phyloP scores from a whole-genome alignment of 805 yeast genomes.

The Yamadazyma scolyti region DNA sequence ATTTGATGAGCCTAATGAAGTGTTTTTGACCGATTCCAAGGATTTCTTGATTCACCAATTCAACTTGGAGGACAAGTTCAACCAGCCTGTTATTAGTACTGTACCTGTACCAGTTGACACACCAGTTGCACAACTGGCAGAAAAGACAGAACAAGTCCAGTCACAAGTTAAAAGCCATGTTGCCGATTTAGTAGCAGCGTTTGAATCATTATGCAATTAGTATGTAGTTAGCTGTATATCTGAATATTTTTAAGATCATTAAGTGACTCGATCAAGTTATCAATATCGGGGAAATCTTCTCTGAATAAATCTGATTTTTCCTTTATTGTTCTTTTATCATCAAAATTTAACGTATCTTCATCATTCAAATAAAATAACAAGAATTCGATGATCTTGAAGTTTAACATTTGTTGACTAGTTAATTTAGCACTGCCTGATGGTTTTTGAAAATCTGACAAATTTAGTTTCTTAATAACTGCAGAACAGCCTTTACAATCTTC shows the following conservation, averaged over 20 bases:
- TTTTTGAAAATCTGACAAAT: constrained; percentile 17
- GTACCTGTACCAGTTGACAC: too few species aligned
- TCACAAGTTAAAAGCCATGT: too few species aligned
- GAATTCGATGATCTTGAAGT: constrained; percentile 65
- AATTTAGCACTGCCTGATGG: constrained; percentile 3
- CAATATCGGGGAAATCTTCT: constrained; percentile 37
- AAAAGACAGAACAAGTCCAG: too few species aligned
- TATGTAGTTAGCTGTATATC: too few species aligned
- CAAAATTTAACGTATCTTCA: constrained; percentile 27
- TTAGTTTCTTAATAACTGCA: constrained; percentile 40
- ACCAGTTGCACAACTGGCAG: too few species aligned
- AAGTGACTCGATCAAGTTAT: constrained; percentile 32
- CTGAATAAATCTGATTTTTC: constrained; percentile 36
- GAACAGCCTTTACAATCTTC: constrained; percentile 56
- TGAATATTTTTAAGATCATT: constrained; percentile 23
- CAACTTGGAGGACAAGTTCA: too few species aligned
- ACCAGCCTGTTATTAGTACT: too few species aligned
- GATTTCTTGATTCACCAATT: too few species aligned
- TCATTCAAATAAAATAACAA: constrained; percentile 66
- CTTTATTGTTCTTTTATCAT: constrained; percentile 12
- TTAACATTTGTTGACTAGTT: constrained; percentile 44
- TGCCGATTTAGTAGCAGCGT: too few species aligned
- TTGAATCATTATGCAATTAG: too few species aligned
- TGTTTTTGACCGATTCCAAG: too few species aligned
- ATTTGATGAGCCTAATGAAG: too few species aligned